Percentiles rank a stretch among this genome's conserved stretches.
Evolutionary conservation across 1,284 basidiomycete genomes (phyloP).

Genomic region (Ceratorhiza oryzae-sativae): DNA sequence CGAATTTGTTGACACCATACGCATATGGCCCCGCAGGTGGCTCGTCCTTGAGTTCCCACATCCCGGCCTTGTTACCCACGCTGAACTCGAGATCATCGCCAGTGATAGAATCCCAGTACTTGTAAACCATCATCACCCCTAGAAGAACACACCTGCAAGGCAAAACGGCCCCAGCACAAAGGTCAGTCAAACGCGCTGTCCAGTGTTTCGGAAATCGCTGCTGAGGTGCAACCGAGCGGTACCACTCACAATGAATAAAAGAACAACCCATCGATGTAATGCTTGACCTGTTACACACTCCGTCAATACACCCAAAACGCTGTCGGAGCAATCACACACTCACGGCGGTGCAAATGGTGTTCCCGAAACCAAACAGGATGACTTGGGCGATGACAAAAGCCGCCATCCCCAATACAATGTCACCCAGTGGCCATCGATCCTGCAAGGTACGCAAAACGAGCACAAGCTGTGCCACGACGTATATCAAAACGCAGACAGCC

Average conservation of each 20-base stretch:
- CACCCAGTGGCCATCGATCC: constrained; percentile 97
- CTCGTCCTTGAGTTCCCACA: constrained; percentile 95
- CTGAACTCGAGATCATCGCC: constrained; percentile 99
- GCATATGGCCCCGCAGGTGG: constrained; percentile 25
- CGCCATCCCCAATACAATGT: constrained; percentile 89
- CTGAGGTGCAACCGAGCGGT: not conserved
- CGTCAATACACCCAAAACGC: not conserved
- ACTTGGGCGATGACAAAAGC: constrained; percentile 91
- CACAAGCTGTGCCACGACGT: constrained; percentile 90
- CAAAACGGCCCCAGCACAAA: constrained; percentile 21
- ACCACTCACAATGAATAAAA: constrained; percentile 79
- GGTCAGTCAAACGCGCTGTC: constrained; percentile 8
- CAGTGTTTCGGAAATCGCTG: constrained; percentile 7
- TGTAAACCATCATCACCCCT: constrained; percentile 99
- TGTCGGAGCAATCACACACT: constrained; percentile 2
- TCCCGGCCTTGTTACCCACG: constrained; percentile 93
- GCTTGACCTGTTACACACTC: constrained; percentile 56
- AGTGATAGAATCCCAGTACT: constrained; percentile 98
- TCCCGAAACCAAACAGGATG: constrained; percentile 92
- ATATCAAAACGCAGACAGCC: constrained; percentile 85
- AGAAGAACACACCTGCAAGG: constrained; percentile 76
- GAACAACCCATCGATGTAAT: constrained; percentile 96
- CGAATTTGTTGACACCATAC: constrained; percentile 35
- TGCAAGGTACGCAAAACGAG: constrained; percentile 97
- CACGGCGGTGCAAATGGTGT: constrained; percentile 93